These are phyloP conservation scores for Monilinia fructigena DNA, from an alignment of 2,329 filamentous ascomycete species.

Conservation along the genomic window DNA sequence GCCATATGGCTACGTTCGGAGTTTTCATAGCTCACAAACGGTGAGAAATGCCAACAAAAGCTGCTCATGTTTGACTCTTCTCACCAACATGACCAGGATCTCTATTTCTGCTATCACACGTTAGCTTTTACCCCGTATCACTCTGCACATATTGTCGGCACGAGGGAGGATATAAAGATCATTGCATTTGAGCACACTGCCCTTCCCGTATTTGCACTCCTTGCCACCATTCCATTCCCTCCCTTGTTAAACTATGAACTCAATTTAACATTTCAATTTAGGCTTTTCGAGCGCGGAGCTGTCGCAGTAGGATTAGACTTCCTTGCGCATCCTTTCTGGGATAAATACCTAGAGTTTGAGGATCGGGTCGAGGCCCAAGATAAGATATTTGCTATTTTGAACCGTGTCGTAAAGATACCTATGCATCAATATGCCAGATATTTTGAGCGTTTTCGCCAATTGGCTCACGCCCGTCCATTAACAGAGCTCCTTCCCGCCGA, in stretches of 20 bases:
- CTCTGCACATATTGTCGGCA: constrained; percentile 42
- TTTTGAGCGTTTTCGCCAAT: constrained; percentile 82
- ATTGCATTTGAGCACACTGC: constrained; percentile 53
- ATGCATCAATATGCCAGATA: constrained; percentile 96
- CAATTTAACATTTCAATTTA: constrained; percentile 44
- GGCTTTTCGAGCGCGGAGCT: constrained; percentile 89
- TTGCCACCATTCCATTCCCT: constrained; percentile 42
- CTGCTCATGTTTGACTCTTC: constrained; percentile 57
- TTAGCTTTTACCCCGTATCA: constrained; percentile 45
- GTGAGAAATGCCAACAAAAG: constrained; percentile 71
- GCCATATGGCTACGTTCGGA: constrained; percentile 32
- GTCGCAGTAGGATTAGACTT: constrained; percentile 87
- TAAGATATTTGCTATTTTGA: constrained; percentile 79
- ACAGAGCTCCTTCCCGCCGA: constrained; percentile 70
- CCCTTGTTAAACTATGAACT: constrained; percentile 26
- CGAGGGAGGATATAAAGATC: constrained; percentile 48
- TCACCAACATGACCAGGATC: constrained; percentile 65
- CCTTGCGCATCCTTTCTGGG: constrained; percentile 94
- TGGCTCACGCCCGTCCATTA: constrained; percentile 72
- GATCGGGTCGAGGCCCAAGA: constrained; percentile 83
- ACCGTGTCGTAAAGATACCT: constrained; percentile 81
- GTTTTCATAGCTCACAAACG: constrained; percentile 52
- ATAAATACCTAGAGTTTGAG: constrained; percentile 97
- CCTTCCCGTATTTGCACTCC: constrained; percentile 62
- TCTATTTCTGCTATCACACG: constrained; percentile 51